phyloP scores from a whole-genome alignment of 202 grass and related monocot species.

The Thinopyrum obtusiflorum region DNA sequence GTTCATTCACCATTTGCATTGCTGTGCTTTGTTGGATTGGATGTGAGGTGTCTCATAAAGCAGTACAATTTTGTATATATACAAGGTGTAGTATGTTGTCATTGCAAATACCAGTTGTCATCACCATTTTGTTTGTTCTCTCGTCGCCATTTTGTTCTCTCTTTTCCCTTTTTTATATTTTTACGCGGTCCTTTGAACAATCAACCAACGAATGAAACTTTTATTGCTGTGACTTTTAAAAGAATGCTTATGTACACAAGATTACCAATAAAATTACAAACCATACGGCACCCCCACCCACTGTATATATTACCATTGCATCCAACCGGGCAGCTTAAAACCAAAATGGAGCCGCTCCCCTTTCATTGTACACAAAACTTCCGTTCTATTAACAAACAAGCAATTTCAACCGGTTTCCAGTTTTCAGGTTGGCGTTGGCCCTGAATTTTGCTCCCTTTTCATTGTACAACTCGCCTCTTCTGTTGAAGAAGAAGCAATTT shows the following conservation, averaged over 20 bases:
- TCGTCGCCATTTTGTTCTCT: background rate
- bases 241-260: constrained; percentile 47
- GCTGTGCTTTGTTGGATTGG: background rate
- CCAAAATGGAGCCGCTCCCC: constrained; percentile 29
- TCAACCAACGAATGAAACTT: constrained; percentile 37
- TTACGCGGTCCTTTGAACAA: background rate
- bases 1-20: background rate
- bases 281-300: background rate
- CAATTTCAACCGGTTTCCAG: constrained; percentile 17
- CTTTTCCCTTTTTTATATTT: background rate
- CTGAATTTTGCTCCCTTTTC: background rate
- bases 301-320: background rate
- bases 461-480: background rate
- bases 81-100: constrained; percentile 18
- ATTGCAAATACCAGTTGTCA: constrained; percentile 25
- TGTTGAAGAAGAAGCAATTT: constrained; percentile 9
- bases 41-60: background rate
- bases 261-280: constrained; percentile 39
- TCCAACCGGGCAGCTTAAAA: constrained; percentile 38
- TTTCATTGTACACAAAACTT: constrained; percentile 24
- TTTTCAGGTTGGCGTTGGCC: constrained; percentile 6
- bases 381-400: constrained; percentile 15
- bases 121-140: background rate
- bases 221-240: constrained; percentile 24
- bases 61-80: constrained; percentile 33